A percentile compares a stretch with the other conserved stretches of the same genome.
Evolutionary conservation across 2,329 filamentous ascomycete genomes (phyloP).

Genomic region (Penicillium hordei): DNA sequence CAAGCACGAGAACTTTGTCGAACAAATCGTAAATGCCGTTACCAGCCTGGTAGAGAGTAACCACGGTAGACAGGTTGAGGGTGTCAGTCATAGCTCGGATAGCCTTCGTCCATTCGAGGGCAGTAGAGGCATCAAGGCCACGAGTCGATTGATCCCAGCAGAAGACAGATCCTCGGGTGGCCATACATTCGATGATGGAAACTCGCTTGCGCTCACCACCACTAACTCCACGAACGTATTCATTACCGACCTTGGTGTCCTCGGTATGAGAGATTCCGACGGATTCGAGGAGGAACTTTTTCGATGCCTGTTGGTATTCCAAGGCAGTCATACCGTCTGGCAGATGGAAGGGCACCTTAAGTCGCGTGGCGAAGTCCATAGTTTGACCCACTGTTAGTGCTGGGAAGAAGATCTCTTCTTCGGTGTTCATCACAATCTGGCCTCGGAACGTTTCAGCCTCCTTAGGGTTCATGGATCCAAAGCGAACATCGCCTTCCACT

Average conservation of each 20-base stretch:
- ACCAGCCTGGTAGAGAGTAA: constrained; percentile 68
- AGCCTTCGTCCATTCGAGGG: constrained; percentile 60
- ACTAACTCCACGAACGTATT: constrained; percentile 64
- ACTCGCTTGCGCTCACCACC: constrained; percentile 70
- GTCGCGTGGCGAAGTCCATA: constrained; percentile 55
- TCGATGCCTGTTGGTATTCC: constrained; percentile 49
- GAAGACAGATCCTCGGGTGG: constrained; percentile 57
- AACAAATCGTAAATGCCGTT: constrained; percentile 70
- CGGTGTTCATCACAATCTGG: constrained; percentile 59
- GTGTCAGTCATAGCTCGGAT: constrained; percentile 65
- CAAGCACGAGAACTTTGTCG: constrained; percentile 68
- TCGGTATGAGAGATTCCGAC: constrained; percentile 60
- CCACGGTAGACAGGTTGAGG: constrained; percentile 59
- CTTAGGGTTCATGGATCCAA: constrained; percentile 48
- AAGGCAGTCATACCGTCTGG: constrained; percentile 49
- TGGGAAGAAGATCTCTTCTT: constrained; percentile 55
- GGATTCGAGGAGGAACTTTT: constrained; percentile 58
- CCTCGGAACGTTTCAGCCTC: constrained; percentile 52
- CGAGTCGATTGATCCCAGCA: constrained; percentile 69
- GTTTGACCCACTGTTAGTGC: constrained; percentile 53
- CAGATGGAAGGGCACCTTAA: constrained; percentile 56
- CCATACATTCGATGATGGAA: constrained; percentile 65
- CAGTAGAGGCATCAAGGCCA: constrained; percentile 65
- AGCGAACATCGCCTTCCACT: constrained; percentile 60
- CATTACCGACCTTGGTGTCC: constrained; percentile 68